Evolutionary conservation across 2,329 filamentous ascomycete species (phyloP).

Genomic region (Aspergillus terreus): DNA sequence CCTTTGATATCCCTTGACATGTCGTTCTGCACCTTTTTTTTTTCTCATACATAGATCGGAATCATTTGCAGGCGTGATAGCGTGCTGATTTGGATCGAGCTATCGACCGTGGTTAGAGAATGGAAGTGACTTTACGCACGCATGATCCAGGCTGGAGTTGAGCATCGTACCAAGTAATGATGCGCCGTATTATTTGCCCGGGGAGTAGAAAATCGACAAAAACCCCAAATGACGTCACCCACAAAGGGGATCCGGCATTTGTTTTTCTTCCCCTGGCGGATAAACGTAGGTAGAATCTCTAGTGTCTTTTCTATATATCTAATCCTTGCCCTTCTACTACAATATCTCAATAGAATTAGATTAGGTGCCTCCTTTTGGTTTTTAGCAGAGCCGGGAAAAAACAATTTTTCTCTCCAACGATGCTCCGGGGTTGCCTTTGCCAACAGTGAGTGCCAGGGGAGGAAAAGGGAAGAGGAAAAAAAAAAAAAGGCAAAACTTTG

Average conservation of each 20-base stretch:
- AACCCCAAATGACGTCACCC: conserved; percentile 1
- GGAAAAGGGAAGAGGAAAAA: not conserved
- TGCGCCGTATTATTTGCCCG: too few relatives aligned
- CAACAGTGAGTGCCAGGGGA: not conserved
- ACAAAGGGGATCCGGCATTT: not conserved
- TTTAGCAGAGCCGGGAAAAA: not conserved
- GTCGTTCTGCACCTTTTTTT: too few relatives aligned
- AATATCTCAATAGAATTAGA: not conserved
- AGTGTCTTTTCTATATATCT: not conserved
- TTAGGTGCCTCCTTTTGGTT: not conserved
- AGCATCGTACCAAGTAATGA: too few relatives aligned
- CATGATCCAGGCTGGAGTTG: too few relatives aligned
- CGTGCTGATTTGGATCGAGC: too few relatives aligned
- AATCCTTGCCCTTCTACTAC: not conserved
- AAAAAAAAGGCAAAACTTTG: conserved; percentile 14
- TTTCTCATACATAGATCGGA: too few relatives aligned
- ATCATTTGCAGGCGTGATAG: too few relatives aligned
- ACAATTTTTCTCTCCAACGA: not conserved
- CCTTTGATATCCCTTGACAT: too few relatives aligned
- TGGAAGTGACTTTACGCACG: too few relatives aligned
- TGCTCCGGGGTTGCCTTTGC: not conserved
- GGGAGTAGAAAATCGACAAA: not conserved
- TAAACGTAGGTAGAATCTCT: not conserved
- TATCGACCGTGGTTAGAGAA: too few relatives aligned
- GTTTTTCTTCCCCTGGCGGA: not conserved